Evolutionary conservation across 306 rosid species (phyloP), one percentile per base, ranked within the genome.

Genomic region (Ormosia semicastrata): DNA sequence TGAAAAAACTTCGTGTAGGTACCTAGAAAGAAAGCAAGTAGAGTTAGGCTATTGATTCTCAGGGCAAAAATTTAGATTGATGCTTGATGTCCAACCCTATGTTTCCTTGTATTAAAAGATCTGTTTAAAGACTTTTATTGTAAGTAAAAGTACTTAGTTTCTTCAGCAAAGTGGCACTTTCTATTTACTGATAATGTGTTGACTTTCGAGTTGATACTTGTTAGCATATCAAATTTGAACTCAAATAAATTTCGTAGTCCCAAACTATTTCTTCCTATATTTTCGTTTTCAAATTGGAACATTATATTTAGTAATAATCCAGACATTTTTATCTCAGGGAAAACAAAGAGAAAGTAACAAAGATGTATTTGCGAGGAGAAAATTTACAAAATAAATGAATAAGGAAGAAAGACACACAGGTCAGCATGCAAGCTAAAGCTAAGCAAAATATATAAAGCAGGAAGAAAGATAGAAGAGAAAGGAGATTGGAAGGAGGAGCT

Each of bases 1-100:
- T n/a, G 97, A 90, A 88, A 98, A 93, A 81, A 89, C 97, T 90
- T 96, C 99, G 72, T 96, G 99, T 4, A 96, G 85, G 85, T 96
- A 96, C 97, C 99, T 95, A 83, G 71, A 65, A 78, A 84, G 72
- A 54, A 32, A 59, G 65, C 75, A 50, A 75, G 77, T 56, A 87
- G 39, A 75, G 66, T 56, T 53, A 81, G 32, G 57, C 57, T 73
- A 58, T 73, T 75, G 72, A 40, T 59, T 54, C 53, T 63, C 58
- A 1, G 13, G 64, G 65, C 1, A 65, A 40, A 81, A 5, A 4
- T 29, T 9, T 15, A 30, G 30, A 56, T 44, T 6, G 37, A 79
- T 50, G 59, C 59, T 33, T 46, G 81, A 73, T 50, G 79, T 63
- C 66, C 66, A 59, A 60, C 40, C 7, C 32, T 29, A 44, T 49